phyloP scores from a whole-genome alignment of 495 filamentous ascomycete genomes.

The Penicillium chermesinum region DNA sequence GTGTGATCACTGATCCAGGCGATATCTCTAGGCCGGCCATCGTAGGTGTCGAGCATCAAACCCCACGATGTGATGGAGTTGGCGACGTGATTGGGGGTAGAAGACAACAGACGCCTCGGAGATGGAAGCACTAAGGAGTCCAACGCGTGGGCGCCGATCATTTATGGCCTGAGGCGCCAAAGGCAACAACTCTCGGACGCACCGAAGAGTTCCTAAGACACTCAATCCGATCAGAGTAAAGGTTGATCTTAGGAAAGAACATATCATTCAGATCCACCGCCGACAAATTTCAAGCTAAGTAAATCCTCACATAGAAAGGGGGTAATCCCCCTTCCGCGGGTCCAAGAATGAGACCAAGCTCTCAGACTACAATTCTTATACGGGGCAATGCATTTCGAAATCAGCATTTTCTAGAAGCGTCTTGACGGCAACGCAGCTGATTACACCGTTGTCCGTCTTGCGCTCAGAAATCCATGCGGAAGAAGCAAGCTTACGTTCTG shows the following conservation, averaged over 20 bases:
- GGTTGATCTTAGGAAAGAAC: too few species aligned
- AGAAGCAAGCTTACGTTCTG: slow-evolving; percentile 16
- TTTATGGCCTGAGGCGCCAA: slow-evolving; percentile 13
- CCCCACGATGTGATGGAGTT: slow-evolving; percentile 13
- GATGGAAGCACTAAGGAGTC: slow-evolving; percentile 16
- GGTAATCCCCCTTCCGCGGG: too few species aligned
- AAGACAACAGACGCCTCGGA: neutral
- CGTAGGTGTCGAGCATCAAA: slow-evolving; percentile 8
- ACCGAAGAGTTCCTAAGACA: too few species aligned
- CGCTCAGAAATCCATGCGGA: neutral
- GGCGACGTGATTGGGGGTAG: slow-evolving; percentile 13
- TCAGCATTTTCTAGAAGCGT: slow-evolving; percentile 59
- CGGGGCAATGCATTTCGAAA: slow-evolving; percentile 64
- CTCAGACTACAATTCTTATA: too few species aligned
- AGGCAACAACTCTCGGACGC: too few species aligned
- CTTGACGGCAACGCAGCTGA: slow-evolving; percentile 63
- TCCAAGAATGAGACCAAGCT: too few species aligned
- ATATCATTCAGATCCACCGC: too few species aligned
- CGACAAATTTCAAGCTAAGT: neutral
- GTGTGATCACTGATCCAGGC: slow-evolving; percentile 57
- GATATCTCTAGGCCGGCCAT: slow-evolving; percentile 35
- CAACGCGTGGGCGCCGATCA: slow-evolving; percentile 18
- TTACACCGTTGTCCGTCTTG: neutral
- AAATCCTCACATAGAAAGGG: too few species aligned
- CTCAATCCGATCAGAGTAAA: too few species aligned